These are phyloP conservation scores for Hippophae rhamnoides DNA, from an alignment of 306 rosid species.

Conservation along the genomic window DNA sequence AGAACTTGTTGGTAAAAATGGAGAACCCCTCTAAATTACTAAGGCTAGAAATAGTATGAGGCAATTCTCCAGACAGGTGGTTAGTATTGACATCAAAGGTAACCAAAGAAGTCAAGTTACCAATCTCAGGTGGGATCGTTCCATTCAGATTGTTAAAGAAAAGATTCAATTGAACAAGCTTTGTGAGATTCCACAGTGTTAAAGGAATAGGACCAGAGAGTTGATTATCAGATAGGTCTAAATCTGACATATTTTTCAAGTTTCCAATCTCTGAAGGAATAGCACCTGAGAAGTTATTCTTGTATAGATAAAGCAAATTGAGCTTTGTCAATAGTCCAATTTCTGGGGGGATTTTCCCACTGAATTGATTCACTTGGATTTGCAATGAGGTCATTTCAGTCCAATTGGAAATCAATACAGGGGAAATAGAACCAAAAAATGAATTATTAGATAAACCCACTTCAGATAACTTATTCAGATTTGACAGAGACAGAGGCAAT, in stretches of 20 bases:
- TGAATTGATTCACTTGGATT: slow-evolving; percentile 34
- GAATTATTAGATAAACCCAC: slow-evolving; percentile 40
- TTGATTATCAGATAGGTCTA: slow-evolving; percentile 3
- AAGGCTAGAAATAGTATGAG: slow-evolving; percentile 25
- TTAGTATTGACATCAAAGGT: slow-evolving; percentile 35
- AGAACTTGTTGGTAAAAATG: slow-evolving; percentile 38
- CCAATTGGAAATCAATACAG: slow-evolving; percentile 42
- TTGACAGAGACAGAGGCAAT: slow-evolving; percentile 26
- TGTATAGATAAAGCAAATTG: slow-evolving; percentile 4
- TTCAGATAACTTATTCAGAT: slow-evolving; percentile 1
- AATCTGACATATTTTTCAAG: not conserved
- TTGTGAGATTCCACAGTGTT: not conserved
- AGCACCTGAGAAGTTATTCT: slow-evolving; percentile 13
- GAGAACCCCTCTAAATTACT: slow-evolving; percentile 12
- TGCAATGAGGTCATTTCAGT: slow-evolving; percentile 34
- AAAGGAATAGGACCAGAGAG: slow-evolving; percentile 8
- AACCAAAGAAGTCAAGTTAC: slow-evolving; percentile 28
- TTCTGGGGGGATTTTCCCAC: slow-evolving; percentile 34
- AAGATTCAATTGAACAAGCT: slow-evolving; percentile 21
- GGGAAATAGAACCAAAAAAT: slow-evolving; percentile 33
- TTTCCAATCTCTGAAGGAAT: slow-evolving; percentile 13
- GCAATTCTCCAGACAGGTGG: slow-evolving; percentile 40
- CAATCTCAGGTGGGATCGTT: slow-evolving; percentile 35
- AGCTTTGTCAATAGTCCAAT: slow-evolving; percentile 45
- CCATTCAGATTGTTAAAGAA: slow-evolving; percentile 38